These are phyloP conservation scores for Colletotrichum phormii DNA, from an alignment of 2,329 filamentous ascomycete genomes.

Conservation along the genomic window DNA sequence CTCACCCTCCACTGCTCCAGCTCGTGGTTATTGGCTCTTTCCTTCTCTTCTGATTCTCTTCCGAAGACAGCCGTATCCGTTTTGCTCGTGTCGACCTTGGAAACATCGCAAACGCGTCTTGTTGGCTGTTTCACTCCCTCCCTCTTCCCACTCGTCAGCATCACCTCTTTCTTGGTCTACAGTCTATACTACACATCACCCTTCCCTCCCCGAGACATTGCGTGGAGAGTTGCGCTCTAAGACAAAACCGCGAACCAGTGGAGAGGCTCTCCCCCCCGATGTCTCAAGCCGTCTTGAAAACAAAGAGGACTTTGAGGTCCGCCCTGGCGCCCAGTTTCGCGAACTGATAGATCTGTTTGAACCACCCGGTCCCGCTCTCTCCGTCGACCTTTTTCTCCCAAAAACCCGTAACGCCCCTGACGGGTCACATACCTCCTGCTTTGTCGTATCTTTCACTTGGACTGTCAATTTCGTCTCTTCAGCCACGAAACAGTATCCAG, in stretches of 20 bases:
- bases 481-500: slow-evolving; percentile 9
- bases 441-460: slow-evolving; percentile 22
- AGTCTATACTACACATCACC: slow-evolving; percentile 11
- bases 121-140: slow-evolving; percentile 2
- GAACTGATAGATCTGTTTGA: slow-evolving; percentile 41
- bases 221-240: slow-evolving; percentile 35
- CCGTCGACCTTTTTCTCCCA: slow-evolving; percentile 32
- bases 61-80: slow-evolving; percentile 19
- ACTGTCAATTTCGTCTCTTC: slow-evolving; percentile 23
- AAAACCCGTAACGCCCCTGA: slow-evolving; percentile 22
- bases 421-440: slow-evolving; percentile 27
- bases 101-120: slow-evolving; percentile 25
- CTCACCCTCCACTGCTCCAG: slow-evolving; percentile 23
- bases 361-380: slow-evolving; percentile 32
- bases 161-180: slow-evolving; percentile 10
- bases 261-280: slow-evolving; percentile 42
- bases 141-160: slow-evolving; percentile 22
- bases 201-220: slow-evolving; percentile 34
- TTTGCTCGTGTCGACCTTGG: slow-evolving; percentile 8
- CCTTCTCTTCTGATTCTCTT: slow-evolving; percentile 14
- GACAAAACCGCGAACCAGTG: slow-evolving; percentile 40
- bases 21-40: slow-evolving; percentile 30
- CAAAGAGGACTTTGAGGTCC: slow-evolving; percentile 46
- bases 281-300: slow-evolving; percentile 47
- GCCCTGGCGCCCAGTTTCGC: slow-evolving; percentile 32